Percentiles rank a stretch among this genome's conserved stretches.
Evolutionary conservation across 108 stramenopile species (phyloP).

Genomic region (Asterionellopsis glacialis): DNA sequence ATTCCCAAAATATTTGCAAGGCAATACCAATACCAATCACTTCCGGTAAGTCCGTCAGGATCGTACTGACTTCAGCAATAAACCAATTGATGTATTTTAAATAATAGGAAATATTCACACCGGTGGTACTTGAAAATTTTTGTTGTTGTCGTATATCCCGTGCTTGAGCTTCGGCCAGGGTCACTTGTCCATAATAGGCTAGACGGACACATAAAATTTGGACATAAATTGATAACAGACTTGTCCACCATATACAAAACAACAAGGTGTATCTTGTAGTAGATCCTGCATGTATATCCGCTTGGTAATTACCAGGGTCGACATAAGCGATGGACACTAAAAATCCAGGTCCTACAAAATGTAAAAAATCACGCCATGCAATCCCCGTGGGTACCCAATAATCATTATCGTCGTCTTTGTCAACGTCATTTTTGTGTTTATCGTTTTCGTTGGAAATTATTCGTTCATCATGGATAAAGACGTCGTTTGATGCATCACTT

Average conservation of each 20-base stretch:
- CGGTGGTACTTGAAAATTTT: too few species aligned
- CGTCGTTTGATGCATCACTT: too few species aligned
- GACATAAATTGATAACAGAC: constrained; percentile 49
- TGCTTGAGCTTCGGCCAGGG: constrained; percentile 48
- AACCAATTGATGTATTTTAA: constrained; percentile 18
- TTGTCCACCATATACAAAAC: constrained; percentile 51
- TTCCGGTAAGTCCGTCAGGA: constrained; percentile 61
- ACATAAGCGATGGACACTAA: constrained; percentile 68
- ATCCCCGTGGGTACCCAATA: constrained; percentile 2
- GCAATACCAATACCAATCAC: constrained; percentile 60
- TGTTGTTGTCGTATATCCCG: background rate
- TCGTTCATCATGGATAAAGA: too few species aligned
- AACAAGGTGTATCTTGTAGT: constrained; percentile 48
- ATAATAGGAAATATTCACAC: too few species aligned
- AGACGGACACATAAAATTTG: constrained; percentile 58
- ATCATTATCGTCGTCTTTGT: too few species aligned
- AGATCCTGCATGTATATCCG: constrained; percentile 62
- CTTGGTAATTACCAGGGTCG: constrained; percentile 72
- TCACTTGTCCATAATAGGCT: constrained; percentile 47
- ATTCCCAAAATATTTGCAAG: constrained; percentile 34
- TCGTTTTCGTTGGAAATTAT: too few species aligned
- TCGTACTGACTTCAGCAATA: constrained; percentile 45
- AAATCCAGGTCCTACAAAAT: constrained; percentile 44
- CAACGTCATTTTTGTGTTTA: too few species aligned
- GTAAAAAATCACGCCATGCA: constrained; percentile 28